phyloP scores from a whole-genome alignment of 805 yeast species.

The Teunomyces tritomae region DNA sequence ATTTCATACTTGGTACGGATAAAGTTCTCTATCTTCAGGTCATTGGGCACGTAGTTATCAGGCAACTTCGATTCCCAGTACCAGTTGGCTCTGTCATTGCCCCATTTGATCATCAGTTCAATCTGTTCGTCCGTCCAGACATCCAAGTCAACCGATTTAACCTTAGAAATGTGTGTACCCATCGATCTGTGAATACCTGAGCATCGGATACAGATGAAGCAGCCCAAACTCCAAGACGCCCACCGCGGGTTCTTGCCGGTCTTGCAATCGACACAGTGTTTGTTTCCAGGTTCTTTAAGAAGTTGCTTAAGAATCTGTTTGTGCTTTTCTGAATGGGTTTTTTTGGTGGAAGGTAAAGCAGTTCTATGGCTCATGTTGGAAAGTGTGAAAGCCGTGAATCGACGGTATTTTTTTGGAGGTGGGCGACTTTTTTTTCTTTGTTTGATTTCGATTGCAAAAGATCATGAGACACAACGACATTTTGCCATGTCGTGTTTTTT shows the following conservation, averaged over 20 bases:
- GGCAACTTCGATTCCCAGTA: conserved; percentile 87
- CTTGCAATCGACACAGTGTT: conserved; percentile 89
- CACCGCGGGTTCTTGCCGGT: conserved; percentile 88
- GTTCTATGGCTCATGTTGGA: conserved; percentile 8
- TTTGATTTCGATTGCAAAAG: background rate
- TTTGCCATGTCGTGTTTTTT: background rate
- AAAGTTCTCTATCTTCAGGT: conserved; percentile 80
- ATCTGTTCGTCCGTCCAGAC: conserved; percentile 96
- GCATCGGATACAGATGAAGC: conserved; percentile 90
- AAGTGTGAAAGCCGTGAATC: background rate
- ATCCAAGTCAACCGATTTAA: conserved; percentile 90
- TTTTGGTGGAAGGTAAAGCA: conserved; percentile 43
- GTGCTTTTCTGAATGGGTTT: conserved; percentile 51
- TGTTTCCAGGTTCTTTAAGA: conserved; percentile 74
- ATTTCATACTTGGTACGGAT: conserved; percentile 89
- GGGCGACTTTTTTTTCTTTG: background rate
- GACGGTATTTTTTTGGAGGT: background rate
- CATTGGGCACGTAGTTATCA: conserved; percentile 70
- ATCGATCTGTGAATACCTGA: conserved; percentile 93
- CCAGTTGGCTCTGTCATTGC: conserved; percentile 72
- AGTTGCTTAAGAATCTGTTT: conserved; percentile 72
- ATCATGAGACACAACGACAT: background rate
- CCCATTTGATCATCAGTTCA: conserved; percentile 79
- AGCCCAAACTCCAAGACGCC: conserved; percentile 96
- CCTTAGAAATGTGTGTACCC: conserved; percentile 94